Evolutionary conservation across 352 stramenopile genomes (phyloP).

Genomic region (Globisporangium splendens): DNA sequence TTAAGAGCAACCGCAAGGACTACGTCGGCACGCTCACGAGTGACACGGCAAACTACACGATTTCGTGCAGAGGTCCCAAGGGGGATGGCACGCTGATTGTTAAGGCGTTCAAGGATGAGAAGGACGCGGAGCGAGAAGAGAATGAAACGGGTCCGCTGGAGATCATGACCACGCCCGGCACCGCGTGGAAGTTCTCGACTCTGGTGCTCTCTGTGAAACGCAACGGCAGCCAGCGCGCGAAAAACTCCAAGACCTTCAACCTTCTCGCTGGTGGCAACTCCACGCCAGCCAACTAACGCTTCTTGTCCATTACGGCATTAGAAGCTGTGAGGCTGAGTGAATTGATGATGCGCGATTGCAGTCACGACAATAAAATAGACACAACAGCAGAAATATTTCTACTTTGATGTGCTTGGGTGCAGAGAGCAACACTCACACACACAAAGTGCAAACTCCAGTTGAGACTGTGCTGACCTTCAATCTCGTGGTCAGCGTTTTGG

Average conservation of each 20-base stretch:
- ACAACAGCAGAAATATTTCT: neutral
- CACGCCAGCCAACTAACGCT: too few species aligned
- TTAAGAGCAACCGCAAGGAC: conserved; percentile 69
- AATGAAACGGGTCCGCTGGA: conserved; percentile 2
- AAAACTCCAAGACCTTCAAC: conserved; percentile 68
- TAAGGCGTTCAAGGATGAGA: conserved; percentile 64
- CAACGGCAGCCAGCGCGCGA: conserved; percentile 49
- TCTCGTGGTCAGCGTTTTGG: neutral
- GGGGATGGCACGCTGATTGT: conserved; percentile 69
- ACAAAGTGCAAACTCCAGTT: neutral
- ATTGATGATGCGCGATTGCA: too few species aligned
- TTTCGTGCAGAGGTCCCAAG: conserved; percentile 60
- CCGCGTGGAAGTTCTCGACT: conserved; percentile 74
- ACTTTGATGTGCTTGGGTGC: neutral
- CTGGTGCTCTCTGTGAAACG: conserved; percentile 59
- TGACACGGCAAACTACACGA: conserved; percentile 63
- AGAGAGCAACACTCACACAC: conserved; percentile 13
- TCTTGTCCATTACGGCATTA: too few species aligned
- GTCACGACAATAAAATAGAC: conserved; percentile 9
- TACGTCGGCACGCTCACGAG: conserved; percentile 63
- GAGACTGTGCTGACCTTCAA: too few species aligned
- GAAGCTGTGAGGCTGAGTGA: too few species aligned
- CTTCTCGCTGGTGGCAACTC: conserved; percentile 22
- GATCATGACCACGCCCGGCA: conserved; percentile 60
- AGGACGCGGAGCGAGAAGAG: conserved; percentile 15